Percentiles rank a stretch among this genome's conserved stretches.
These are phyloP conservation scores for Boletellus deceptivus DNA, from an alignment of 1,284 basidiomycete species.

Conservation along the genomic window DNA sequence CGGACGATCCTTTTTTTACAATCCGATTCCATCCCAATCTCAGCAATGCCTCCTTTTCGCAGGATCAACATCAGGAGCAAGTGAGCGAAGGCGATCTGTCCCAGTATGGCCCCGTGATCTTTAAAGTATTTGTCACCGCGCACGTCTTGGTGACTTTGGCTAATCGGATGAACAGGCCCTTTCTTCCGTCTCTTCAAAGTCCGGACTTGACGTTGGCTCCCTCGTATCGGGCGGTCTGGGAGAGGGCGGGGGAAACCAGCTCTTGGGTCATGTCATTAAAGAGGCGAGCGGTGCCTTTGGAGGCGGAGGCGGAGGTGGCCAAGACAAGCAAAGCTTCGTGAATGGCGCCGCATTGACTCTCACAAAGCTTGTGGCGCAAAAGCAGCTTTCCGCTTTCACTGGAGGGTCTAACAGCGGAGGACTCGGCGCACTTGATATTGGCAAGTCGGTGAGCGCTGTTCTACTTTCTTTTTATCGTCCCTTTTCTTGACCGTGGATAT, in stretches of 20 bases:
- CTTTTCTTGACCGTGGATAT: no score
- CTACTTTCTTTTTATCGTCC: no score
- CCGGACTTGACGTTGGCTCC: slow-evolving; percentile 17
- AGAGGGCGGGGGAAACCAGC: slow-evolving; percentile 48
- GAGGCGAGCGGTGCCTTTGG: slow-evolving; percentile 75
- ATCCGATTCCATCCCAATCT: slow-evolving; percentile 1
- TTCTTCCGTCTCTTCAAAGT: slow-evolving; percentile 15
- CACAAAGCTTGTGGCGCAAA: slow-evolving; percentile 75
- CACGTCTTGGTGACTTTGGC: not conserved
- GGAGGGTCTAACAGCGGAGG: slow-evolving; percentile 70
- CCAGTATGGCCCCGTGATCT: slow-evolving; percentile 24
- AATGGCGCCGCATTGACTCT: slow-evolving; percentile 81
- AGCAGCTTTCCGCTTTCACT: slow-evolving; percentile 51
- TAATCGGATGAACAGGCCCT: slow-evolving; percentile 23
- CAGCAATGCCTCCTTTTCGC: not conserved
- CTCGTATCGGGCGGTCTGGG: slow-evolving; percentile 38
- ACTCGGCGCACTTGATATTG: slow-evolving; percentile 54
- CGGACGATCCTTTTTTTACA: not conserved
- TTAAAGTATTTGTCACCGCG: slow-evolving; percentile 10
- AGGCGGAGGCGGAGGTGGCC: slow-evolving; percentile 47
- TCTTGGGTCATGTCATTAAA: slow-evolving; percentile 82
- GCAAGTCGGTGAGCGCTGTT: slow-evolving; percentile 37
- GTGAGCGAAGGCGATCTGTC: slow-evolving; percentile 13
- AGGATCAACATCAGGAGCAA: slow-evolving; percentile 21
- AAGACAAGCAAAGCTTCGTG: slow-evolving; percentile 79